Base-by-base conservation (phyloP, 2,329 filamentous ascomycete species). In the Trichoderma citrinoviride region DNA sequence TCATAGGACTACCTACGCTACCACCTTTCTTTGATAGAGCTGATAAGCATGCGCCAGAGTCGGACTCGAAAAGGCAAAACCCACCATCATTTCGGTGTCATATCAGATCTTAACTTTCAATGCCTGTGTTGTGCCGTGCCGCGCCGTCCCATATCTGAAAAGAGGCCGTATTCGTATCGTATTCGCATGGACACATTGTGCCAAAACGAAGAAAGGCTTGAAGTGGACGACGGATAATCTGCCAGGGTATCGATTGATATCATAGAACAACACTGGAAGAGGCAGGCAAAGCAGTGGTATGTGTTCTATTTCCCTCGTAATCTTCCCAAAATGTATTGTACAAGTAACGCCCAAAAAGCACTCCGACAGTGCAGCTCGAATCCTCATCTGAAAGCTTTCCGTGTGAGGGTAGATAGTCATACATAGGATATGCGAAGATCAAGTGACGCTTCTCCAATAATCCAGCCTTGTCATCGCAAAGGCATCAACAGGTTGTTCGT, bases 131-230 rank as follows among this genome's bases (percentile, higher is more conserved):
- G 29, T 37, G 5, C 10, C 33, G 44, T 12, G 21, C 21, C 2
- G 43, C 40, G 21, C 27, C n/a, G 50, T 40, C 43, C 41, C 27
- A 1, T n/a, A 47, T 25, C 14, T 7, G 43, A 43, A 47, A 47
- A 47, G 46, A 29, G 27, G 7, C 29, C 46, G 57, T 61, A 61
- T 43, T 41, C 33, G 57, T 10, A 50, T 52, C 57, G 57, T 61
- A 61, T 43, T 61, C 57, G 44, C 55, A 47, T 19, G 29, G 10
- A 33, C n/a, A 7, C n/a, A 44, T 46, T 4, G 8, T 15, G 3
- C 54, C 54, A 5, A 10, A 14, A 44, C 17, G 14, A n/a, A 10
- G 10, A 19, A 2, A 53, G 44, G 15, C 29, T 33, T 10, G 3
- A 33, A 33, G 7, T 29, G 10, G 27, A 5, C 6, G 3, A 29